phyloP scores from a whole-genome alignment of 805 yeast species.

The Wickerhamomyces sydowiorum region DNA sequence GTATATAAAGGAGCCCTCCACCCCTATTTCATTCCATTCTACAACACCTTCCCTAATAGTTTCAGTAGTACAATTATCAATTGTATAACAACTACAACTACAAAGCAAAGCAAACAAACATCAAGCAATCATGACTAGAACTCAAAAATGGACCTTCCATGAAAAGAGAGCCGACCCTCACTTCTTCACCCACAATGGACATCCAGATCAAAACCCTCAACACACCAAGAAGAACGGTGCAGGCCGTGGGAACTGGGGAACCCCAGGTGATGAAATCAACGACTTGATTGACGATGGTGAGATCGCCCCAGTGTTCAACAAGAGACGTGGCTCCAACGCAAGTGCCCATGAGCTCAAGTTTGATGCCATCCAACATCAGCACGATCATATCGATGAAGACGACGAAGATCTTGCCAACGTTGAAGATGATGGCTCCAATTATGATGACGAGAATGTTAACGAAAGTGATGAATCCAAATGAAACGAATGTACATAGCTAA shows the following conservation, averaged over 20 bases:
- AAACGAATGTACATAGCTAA: background rate
- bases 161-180: slow-evolving; percentile 56
- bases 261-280: slow-evolving; percentile 68
- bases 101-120: background rate
- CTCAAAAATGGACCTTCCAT: slow-evolving; percentile 66
- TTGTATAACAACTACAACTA: slow-evolving; percentile 1
- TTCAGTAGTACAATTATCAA: slow-evolving; percentile 1
- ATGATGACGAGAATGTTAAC: background rate
- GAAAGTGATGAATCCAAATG: background rate
- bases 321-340: slow-evolving; percentile 47
- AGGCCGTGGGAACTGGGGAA: slow-evolving; percentile 88
- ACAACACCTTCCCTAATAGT: background rate
- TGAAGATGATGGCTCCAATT: background rate
- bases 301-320: slow-evolving; percentile 39
- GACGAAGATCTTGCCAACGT: background rate
- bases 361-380: slow-evolving; percentile 22
- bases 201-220: slow-evolving; percentile 62
- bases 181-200: slow-evolving; percentile 78
- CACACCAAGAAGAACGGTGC: slow-evolving; percentile 78
- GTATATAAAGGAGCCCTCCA: background rate
- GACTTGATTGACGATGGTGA: slow-evolving; percentile 57
- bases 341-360: slow-evolving; percentile 37
- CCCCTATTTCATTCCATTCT: background rate
- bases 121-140: slow-evolving; percentile 55
- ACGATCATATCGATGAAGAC: background rate